Evolutionary conservation across 306 rosid species (phyloP).

Genomic region (Ziziphus jujuba): DNA sequence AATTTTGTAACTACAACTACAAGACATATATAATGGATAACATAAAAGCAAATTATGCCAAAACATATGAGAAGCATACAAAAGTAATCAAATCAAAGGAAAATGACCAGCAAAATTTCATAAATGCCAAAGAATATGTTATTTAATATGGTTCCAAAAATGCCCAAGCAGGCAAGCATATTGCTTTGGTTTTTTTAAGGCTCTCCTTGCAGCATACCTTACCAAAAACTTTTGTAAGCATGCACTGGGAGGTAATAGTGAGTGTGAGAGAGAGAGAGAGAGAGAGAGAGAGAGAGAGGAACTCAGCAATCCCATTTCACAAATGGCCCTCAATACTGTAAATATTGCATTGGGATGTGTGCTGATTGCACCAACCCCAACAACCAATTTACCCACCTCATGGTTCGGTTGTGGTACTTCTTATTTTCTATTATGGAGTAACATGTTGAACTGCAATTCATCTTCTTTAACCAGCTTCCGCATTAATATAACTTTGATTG

Average conservation of each 20-base stretch:
- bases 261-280: too few relatives aligned
- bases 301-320: neutral
- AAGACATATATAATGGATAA: neutral
- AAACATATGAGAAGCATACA: constrained; percentile 8
- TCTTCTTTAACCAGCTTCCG: constrained; percentile 19
- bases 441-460: constrained; percentile 8
- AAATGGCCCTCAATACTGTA: constrained; percentile 16
- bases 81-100: neutral
- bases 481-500: constrained; percentile 30
- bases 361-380: constrained; percentile 48
- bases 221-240: neutral
- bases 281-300: neutral
- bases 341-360: constrained; percentile 9
- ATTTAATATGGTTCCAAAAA: neutral
- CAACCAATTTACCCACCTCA: constrained; percentile 31
- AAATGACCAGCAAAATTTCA: neutral
- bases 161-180: neutral
- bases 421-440: constrained; percentile 25
- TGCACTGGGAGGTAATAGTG: constrained; percentile 9
- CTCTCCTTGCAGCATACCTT: neutral
- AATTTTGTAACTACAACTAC: neutral
- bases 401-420: constrained; percentile 14
- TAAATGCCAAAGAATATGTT: constrained; percentile 5
- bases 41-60: neutral
- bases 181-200: neutral